Percentiles rank a stretch among this genome's conserved stretches.
These are phyloP conservation scores for Cryptosporidium ubiquitum DNA, from an alignment of 169 alveolate species.

Conservation along the genomic window DNA sequence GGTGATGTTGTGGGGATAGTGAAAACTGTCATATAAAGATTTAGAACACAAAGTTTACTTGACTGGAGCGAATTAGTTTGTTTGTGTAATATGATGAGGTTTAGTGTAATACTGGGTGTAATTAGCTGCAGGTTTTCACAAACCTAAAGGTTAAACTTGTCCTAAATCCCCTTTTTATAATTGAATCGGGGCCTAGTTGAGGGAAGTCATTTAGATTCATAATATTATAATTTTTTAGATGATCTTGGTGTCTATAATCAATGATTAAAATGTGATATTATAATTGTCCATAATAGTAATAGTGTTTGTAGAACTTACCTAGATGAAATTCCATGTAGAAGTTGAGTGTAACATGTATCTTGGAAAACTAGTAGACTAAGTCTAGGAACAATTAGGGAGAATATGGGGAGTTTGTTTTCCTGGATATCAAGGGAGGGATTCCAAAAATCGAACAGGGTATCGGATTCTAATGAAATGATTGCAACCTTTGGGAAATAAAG, in stretches of 20 bases:
- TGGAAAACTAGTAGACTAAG: constrained; percentile 45
- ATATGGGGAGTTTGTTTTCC: constrained; percentile 11
- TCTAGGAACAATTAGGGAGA: constrained; percentile 36
- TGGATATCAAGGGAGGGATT: neutral
- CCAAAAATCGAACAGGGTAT: constrained; percentile 73
- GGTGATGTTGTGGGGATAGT: neutral
- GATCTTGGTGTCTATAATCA: neutral
- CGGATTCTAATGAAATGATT: constrained; percentile 75
- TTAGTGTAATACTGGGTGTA: neutral
- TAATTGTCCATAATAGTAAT: neutral
- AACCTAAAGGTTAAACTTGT: constrained; percentile 59
- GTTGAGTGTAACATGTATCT: constrained; percentile 45
- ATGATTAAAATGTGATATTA: neutral
- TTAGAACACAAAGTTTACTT: neutral
- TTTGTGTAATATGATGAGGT: neutral
- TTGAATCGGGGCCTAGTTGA: neutral
- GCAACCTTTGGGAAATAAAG: constrained; percentile 78
- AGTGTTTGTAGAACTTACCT: constrained; percentile 12
- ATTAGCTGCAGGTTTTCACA: neutral
- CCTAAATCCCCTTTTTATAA: constrained; percentile 30
- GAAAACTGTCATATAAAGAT: neutral
- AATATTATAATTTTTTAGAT: neutral
- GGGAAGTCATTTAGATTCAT: constrained; percentile 24
- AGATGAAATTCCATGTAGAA: constrained; percentile 59
- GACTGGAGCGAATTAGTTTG: neutral